Base-by-base conservation (phyloP, 208 protist genomes). In the Crithidia bombi region DNA sequence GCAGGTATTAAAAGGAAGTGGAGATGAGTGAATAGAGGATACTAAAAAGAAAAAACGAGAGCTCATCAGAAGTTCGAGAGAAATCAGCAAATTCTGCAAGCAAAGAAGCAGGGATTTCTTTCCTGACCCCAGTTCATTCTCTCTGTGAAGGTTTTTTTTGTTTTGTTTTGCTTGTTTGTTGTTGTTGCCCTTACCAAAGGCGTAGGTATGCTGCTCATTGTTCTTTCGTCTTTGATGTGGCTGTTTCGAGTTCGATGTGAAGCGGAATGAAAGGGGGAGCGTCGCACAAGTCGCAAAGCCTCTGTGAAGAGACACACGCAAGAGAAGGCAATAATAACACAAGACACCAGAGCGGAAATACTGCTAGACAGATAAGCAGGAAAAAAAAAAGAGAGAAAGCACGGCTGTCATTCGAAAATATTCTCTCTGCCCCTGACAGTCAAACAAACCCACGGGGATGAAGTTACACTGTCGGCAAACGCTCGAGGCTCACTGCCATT, bases 11-110 rank as follows among this genome's bases (percentile, higher is more conserved):
- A n/a, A 56, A 32, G 38, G 26, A 46, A 67, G 47, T 9, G 19
- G 32, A 17, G 14, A 62, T 25, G 43, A 28, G 21, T 51, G 38
- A 39, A 46, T 7, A 47, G 38, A 64, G 28, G 23, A 41, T 26
- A n/a, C 5, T 19, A 21, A 46, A 46, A 33, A 44, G 21, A 69
- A 62, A 63, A 52, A 33, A 54, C 3, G 26, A 59, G 28, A 46
- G 25, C 5, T 32, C 14, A 23, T 49, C 43, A n/a, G 47, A 54
- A 54, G 3, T 12, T n/a, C 23, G 26, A 19, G 41, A 43, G 14
- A 39, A 65, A 49, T 6, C 36, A 41, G 36, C 9, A 12, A 6
- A 6, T 15, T 12, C 9, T 41, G 36, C 36, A 41, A 41, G 36
- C 36, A 12, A 41, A 41, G 12, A 41, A 41, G 36, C 9, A 6